Conservation (phyloP, 2,329 filamentous ascomycete genomes). For the Sporothrix pallida region DNA sequence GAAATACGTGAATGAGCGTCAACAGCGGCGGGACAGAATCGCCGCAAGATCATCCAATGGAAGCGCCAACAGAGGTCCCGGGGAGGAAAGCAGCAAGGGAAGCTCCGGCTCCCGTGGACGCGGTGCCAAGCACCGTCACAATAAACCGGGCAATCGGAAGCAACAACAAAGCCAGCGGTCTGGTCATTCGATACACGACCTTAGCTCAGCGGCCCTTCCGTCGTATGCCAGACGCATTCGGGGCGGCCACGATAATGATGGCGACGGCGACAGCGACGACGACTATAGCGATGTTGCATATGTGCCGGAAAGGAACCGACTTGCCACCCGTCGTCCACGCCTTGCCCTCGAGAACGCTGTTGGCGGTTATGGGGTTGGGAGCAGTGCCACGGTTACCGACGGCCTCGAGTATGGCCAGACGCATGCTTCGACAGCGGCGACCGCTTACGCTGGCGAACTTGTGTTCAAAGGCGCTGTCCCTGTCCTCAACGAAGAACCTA, state of each 20-base stretch:
- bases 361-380: not conserved
- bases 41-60: not conserved
- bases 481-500: conserved; percentile 16
- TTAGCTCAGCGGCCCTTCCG: too few relatives aligned
- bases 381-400: not conserved
- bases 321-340: not conserved
- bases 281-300: not conserved
- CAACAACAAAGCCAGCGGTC: too few relatives aligned
- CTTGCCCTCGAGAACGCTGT: conserved; percentile 20
- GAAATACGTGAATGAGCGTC: not conserved
- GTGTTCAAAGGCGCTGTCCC: conserved; percentile 13
- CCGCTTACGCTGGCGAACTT: not conserved
- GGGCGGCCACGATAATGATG: too few relatives aligned
- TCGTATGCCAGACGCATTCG: too few relatives aligned
- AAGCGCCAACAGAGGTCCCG: too few relatives aligned
- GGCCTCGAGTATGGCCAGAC: conserved; percentile 8
- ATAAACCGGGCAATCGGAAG: too few relatives aligned
- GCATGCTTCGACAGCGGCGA: not conserved
- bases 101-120: too few relatives aligned
- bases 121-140: too few relatives aligned
- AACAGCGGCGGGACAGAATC: not conserved
- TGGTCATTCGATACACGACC: too few relatives aligned
- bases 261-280: not conserved
- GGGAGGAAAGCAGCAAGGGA: too few relatives aligned
- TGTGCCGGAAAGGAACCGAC: not conserved